phyloP scores from a whole-genome alignment of 2,329 filamentous ascomycete species.

The Penicillium sp. region DNA sequence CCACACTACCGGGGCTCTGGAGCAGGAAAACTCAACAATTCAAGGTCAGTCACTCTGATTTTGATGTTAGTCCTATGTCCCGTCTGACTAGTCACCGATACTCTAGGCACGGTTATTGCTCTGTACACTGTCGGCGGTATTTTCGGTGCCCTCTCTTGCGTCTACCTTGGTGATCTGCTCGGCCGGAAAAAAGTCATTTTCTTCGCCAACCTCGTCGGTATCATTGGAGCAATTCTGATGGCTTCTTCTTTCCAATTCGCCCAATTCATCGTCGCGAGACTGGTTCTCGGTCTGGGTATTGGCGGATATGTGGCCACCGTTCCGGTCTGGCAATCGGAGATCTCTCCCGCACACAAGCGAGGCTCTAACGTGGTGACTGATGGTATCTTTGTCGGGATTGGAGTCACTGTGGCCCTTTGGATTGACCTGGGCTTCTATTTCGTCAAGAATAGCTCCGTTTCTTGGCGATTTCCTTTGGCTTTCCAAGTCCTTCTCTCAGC shows the following conservation, averaged over 20 bases:
- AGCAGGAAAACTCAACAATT: slow-evolving; percentile 46
- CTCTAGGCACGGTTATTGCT: slow-evolving; percentile 43
- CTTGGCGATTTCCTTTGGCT: slow-evolving; percentile 46
- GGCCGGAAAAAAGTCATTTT: slow-evolving; percentile 49
- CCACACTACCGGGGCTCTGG: slow-evolving; percentile 41
- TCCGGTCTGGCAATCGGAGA: slow-evolving; percentile 47
- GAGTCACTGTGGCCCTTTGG: slow-evolving; percentile 49
- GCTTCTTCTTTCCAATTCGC: slow-evolving; percentile 46
- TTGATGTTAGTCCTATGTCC: neutral
- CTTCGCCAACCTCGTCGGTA: slow-evolving; percentile 38
- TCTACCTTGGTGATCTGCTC: slow-evolving; percentile 46
- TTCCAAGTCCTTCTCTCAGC: slow-evolving; percentile 37
- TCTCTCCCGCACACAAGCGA: slow-evolving; percentile 41
- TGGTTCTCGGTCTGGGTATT: slow-evolving; percentile 46
- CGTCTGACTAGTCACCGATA: neutral
- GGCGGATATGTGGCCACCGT: slow-evolving; percentile 46
- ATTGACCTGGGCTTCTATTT: slow-evolving; percentile 48
- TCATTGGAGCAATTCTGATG: slow-evolving; percentile 46
- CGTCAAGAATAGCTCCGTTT: slow-evolving; percentile 36
- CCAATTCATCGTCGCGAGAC: slow-evolving; percentile 48
- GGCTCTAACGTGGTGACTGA: slow-evolving; percentile 53
- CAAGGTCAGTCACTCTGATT: slow-evolving; percentile 27
- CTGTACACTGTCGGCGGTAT: slow-evolving; percentile 49
- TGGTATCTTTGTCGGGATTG: slow-evolving; percentile 48
- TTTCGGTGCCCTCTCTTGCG: slow-evolving; percentile 47